phyloP scores from a whole-genome alignment of 306 rosid genomes.

The Lotus japonicus region DNA sequence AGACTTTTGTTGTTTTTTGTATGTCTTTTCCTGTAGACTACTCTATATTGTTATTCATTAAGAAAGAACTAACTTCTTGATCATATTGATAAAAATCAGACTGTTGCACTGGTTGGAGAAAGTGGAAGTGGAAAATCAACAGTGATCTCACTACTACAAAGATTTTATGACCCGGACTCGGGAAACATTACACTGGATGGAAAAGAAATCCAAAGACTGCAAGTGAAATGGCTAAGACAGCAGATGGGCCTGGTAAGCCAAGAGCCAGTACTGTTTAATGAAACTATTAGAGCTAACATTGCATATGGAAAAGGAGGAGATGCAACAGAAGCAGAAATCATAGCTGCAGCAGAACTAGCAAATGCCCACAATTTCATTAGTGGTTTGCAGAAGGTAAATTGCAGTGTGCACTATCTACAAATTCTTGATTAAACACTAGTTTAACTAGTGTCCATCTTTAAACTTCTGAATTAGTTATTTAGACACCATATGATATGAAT shows the following conservation, averaged over 20 bases:
- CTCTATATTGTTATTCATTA: not conserved
- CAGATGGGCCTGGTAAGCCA: conserved; percentile 81
- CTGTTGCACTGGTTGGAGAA: conserved; percentile 77
- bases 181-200: conserved; percentile 66
- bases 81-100: conserved; percentile 25
- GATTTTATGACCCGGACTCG: conserved; percentile 68
- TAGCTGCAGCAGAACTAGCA: conserved; percentile 54
- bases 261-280: conserved; percentile 71
- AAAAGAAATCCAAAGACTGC: conserved; percentile 38
- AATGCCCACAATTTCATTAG: conserved; percentile 62
- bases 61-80: not conserved
- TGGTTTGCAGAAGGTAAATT: conserved; percentile 52
- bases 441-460: too few relatives aligned
- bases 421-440: too few relatives aligned
- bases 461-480: too few relatives aligned
- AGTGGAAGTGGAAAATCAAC: conserved; percentile 90
- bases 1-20: too few relatives aligned
- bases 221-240: conserved; percentile 72
- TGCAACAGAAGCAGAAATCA: conserved; percentile 53
- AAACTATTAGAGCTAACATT: conserved; percentile 64
- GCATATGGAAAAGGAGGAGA: conserved; percentile 61
- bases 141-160: conserved; percentile 59
- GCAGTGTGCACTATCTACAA: not conserved
- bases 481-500: not conserved
- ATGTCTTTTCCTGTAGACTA: not conserved